Evolutionary conservation across 2,329 filamentous ascomycete species (phyloP).

Genomic region (Colletotrichum cuscutae): DNA sequence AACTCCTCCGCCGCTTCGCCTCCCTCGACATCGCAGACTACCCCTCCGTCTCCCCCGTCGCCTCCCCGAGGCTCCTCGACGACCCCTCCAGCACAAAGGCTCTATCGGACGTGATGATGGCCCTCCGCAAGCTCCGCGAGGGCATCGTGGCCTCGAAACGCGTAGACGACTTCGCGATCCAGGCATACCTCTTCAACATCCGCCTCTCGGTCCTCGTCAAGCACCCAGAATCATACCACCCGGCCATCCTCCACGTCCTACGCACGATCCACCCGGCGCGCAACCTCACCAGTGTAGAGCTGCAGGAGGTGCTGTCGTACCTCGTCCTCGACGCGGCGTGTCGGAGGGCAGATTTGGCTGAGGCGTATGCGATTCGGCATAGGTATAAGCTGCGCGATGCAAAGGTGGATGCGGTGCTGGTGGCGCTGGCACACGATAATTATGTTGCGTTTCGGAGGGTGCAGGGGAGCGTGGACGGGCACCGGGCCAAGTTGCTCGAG

Average conservation of each 20-base stretch:
- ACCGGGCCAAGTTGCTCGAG: constrained; percentile 82
- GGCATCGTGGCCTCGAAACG: constrained; percentile 84
- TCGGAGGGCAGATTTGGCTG: constrained; percentile 77
- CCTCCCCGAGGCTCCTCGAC: constrained; percentile 31
- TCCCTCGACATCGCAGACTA: constrained; percentile 61
- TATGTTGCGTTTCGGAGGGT: constrained; percentile 82
- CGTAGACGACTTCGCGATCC: constrained; percentile 83
- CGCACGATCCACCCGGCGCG: constrained; percentile 74
- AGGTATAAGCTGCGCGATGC: constrained; percentile 71
- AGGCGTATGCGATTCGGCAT: constrained; percentile 76
- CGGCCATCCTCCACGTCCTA: constrained; percentile 84
- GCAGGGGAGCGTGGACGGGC: constrained; percentile 79
- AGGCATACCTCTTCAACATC: constrained; percentile 92
- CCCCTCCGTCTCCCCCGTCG: constrained; percentile 30
- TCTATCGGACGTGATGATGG: constrained; percentile 79
- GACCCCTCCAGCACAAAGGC: constrained; percentile 63
- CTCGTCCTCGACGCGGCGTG: constrained; percentile 90
- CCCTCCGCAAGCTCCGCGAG: constrained; percentile 92
- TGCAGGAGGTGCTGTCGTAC: constrained; percentile 83
- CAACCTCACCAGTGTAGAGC: constrained; percentile 76
- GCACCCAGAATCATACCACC: constrained; percentile 89
- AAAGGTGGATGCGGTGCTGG: constrained; percentile 76
- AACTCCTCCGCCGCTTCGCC: constrained; percentile 80
- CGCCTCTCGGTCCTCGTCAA: constrained; percentile 83
- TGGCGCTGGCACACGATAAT: constrained; percentile 81